Evolutionary conservation across 1,284 basidiomycete genomes (phyloP).

Genomic region (Veloporphyrellus conicus): DNA sequence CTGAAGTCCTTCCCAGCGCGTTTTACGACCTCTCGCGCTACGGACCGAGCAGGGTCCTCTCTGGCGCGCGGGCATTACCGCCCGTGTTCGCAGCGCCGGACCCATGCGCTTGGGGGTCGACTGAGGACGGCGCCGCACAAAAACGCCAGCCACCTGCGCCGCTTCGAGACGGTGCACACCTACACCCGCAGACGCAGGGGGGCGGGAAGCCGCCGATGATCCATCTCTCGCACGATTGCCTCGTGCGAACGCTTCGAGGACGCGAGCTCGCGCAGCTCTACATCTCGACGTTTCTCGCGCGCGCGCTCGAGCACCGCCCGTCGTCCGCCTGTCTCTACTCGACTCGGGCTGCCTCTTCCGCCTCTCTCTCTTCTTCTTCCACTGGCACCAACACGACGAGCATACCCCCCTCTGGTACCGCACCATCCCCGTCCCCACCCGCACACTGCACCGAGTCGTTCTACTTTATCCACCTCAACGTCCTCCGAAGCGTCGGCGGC

Average conservation of each 20-base stretch:
- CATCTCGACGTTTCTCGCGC: conserved; percentile 57
- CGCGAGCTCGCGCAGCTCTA: conserved; percentile 61
- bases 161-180: neutral
- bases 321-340: conserved; percentile 47
- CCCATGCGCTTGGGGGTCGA: conserved; percentile 8
- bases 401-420: too few relatives aligned
- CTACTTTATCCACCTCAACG: conserved; percentile 69
- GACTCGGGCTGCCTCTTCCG: conserved; percentile 12
- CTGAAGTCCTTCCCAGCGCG: conserved; percentile 56
- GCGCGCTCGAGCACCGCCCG: conserved; percentile 51
- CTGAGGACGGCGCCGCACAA: neutral
- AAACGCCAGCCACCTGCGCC: neutral
- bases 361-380: too few relatives aligned
- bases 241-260: conserved; percentile 52
- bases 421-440: too few relatives aligned
- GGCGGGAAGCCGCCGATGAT: conserved; percentile 9
- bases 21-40: conserved; percentile 72
- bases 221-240: conserved; percentile 44
- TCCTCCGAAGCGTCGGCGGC: conserved; percentile 63
- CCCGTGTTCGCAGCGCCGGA: conserved; percentile 30
- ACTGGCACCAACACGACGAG: too few relatives aligned
- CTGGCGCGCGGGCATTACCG: conserved; percentile 38
- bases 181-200: neutral
- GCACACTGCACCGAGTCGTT: conserved; percentile 59
- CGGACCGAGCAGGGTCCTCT: conserved; percentile 61